phyloP scores from a whole-genome alignment of 768 basidiomycete species.

The Boletus vinaceobasis region DNA sequence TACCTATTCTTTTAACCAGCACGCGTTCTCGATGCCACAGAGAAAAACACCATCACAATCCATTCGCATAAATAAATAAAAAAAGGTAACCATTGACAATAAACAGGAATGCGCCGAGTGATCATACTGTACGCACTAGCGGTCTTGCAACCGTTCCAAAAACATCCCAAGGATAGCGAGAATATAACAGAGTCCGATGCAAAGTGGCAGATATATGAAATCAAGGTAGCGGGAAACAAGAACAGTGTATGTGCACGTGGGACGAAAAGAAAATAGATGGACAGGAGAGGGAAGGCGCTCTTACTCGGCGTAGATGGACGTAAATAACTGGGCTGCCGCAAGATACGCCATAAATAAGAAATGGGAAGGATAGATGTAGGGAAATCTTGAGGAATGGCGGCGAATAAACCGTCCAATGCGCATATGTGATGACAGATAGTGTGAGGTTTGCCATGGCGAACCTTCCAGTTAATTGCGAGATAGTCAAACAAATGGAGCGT shows the following conservation, averaged over 20 bases:
- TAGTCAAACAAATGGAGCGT: slow-evolving; percentile 33
- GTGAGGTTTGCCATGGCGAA: slow-evolving; percentile 10
- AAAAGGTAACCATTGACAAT: not conserved
- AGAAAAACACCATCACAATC: slow-evolving; percentile 4
- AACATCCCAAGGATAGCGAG: not conserved
- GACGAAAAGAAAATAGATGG: not conserved
- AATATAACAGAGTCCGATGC: slow-evolving; percentile 19
- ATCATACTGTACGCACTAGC: slow-evolving; percentile 21
- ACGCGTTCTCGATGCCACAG: not conserved
- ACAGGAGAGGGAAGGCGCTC: not conserved
- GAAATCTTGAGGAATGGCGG: slow-evolving; percentile 20
- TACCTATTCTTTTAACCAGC: not conserved
- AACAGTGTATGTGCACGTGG: slow-evolving; percentile 5
- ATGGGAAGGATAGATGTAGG: slow-evolving; percentile 13
- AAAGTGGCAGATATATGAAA: not conserved
- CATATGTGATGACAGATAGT: slow-evolving; percentile 28
- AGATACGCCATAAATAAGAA: slow-evolving; percentile 32
- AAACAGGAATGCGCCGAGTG: slow-evolving; percentile 21
- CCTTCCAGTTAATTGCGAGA: slow-evolving; percentile 15
- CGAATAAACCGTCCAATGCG: slow-evolving; percentile 29
- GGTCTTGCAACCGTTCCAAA: slow-evolving; percentile 20
- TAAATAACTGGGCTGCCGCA: slow-evolving; percentile 27
- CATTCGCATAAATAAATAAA: slow-evolving; percentile 16
- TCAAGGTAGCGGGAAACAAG: not conserved
- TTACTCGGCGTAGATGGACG: slow-evolving; percentile 28